Evolutionary conservation across 2,329 filamentous ascomycete species (phyloP).

Genomic region (Iodosphaeria phyllophila): DNA sequence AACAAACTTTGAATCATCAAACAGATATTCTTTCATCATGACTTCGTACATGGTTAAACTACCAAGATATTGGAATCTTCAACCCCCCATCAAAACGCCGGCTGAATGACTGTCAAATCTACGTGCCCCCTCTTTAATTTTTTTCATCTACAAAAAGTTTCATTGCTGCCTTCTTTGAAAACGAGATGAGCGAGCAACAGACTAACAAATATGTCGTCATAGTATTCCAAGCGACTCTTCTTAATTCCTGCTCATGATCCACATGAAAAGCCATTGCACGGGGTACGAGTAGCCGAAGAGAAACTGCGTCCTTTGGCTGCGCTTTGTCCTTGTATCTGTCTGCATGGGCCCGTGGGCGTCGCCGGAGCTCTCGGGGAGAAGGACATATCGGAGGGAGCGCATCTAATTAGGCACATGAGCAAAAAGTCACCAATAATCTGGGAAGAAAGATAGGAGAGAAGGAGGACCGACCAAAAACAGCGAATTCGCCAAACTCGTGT

Average conservation of each 20-base stretch:
- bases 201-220: too few species aligned
- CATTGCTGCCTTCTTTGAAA: too few species aligned
- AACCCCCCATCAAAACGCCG: too few species aligned
- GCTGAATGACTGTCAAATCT: too few species aligned
- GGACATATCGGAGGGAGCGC: constrained; percentile 85
- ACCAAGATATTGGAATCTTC: too few species aligned
- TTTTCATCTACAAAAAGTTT: too few species aligned
- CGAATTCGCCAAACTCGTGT: constrained; percentile 85
- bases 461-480: constrained; percentile 62
- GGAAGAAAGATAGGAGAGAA: neutral
- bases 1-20: too few species aligned
- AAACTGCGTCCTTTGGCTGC: constrained; percentile 77
- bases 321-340: constrained; percentile 64
- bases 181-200: constrained; percentile 1
- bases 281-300: constrained; percentile 88
- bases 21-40: too few species aligned
- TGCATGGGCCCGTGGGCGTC: constrained; percentile 46
- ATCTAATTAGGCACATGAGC: constrained; percentile 33
- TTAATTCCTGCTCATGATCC: constrained; percentile 33
- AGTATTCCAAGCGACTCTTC: too few species aligned
- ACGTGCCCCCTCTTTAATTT: too few species aligned
- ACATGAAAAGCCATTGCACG: constrained; percentile 91
- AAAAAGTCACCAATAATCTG: constrained; percentile 4
- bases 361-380: constrained; percentile 64
- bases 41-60: too few species aligned